Base-by-base conservation (phyloP, 1,284 basidiomycete species). In the Trametes polyzona region DNA sequence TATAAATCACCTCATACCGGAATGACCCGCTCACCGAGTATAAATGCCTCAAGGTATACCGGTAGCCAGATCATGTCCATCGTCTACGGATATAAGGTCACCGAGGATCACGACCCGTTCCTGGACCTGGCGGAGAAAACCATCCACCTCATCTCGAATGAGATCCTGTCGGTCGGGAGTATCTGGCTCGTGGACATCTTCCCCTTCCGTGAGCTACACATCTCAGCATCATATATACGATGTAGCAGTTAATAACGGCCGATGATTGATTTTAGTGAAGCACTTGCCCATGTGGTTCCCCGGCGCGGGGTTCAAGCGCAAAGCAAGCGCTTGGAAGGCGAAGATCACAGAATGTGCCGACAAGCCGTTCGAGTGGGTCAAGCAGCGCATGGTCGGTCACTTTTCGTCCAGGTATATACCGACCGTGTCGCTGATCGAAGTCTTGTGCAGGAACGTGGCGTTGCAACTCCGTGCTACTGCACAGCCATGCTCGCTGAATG, bases 111-210 rank as follows among this genome's bases (percentile, higher is more conserved):
- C 33, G 87, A 89, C 69, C 66, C 71, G 40, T 86, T 84, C 67
- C 68, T 90, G 23, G 65, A 61, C 21, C 76, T 86, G 36, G 86
- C 82, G 1, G 80, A 87, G 55, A 83, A 87, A 43, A 83, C 80
- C 52, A 76, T 88, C 21, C 72, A 77, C 36, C 63, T 88, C 27
- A 74, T 89, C 62, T 35, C 44, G 14, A 47, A 47, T 23, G 12
- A 47, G 12, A 70, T 76, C 9, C 85, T 88, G 58, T 81, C 84
- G 1, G 79, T 80, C 3, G 82, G 82, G 19, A 83, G 84, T 4
- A 78, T 88, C 46, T 89, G 86, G 86, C 80, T 82, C 0, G 87
- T 89, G 40, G 86, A 87, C 64, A 66, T 87, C 29, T 72, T 87
- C 62, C 85, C 83, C 10, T 30, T 41, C n/a, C 23, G 63, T 63